Evolutionary conservation across 805 yeast genomes (phyloP), one percentile per base, ranked within the genome.

Genomic region (Pichia occidentalis): DNA sequence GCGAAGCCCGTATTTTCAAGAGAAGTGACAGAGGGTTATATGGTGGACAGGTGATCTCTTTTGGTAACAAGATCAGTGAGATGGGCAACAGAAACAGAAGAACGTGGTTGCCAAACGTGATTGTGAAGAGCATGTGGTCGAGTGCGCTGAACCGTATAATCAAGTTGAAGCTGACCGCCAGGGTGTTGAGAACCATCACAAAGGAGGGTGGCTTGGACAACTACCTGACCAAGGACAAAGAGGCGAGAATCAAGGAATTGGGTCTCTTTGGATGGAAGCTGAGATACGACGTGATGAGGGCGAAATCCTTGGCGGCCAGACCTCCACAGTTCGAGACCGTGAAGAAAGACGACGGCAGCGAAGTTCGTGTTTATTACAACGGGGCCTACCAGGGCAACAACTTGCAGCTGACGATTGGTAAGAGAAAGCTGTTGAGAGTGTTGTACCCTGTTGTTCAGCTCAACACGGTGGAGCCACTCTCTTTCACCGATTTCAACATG

Each of bases 201-300:
- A 85, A 78, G 51, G 97, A 90, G 59, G 98, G 98, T 45, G 98
- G 99, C 5, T 68, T 92, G 40, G 99, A 92, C 56, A 79, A 79
- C 47, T 92, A 92, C 57, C 61, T 92, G 44, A 71, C 77, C 29
- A 92, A 92, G 61, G 95, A 87, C 43, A 85, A 83, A 49, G 68
- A 94, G 5, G 94, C 95, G 3, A 73, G 98, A 64, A 69, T 85
- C 47, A 92, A 92, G 65, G 95, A 92, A 57, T 65, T 92, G 54
- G 98, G 98, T 0, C 81, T 88, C 38, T 68, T 74, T 40, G 98
- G 97, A 24, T 92, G 97, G 97, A 75, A 74, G 51, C 68, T 92
- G 49, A 80, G 90, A 54, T 88, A 81, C 59, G 73, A 77, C 40
- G 77, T 92, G 12, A 59, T 90, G 61, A 51, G 63, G 63, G 50